These are phyloP conservation scores for Globisporangium lucens DNA, from an alignment of 352 stramenopile species.

Conservation along the genomic window DNA sequence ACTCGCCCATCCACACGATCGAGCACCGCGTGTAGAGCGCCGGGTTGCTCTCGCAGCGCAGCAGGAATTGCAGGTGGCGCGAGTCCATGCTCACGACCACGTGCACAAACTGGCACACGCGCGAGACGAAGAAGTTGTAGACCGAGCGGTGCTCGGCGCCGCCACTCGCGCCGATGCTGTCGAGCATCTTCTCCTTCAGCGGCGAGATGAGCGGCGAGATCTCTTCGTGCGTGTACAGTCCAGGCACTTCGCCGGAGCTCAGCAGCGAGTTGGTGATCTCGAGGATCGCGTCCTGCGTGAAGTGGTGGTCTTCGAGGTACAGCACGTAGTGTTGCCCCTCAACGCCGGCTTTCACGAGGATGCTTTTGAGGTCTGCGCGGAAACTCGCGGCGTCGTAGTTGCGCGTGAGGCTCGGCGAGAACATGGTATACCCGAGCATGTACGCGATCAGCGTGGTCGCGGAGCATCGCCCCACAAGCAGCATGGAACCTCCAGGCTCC, in stretches of 20 bases:
- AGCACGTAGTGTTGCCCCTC: constrained; percentile 86
- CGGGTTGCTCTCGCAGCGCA: constrained; percentile 92
- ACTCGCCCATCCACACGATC: constrained; percentile 94
- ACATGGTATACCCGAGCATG: constrained; percentile 88
- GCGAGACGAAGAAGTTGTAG: constrained; percentile 93
- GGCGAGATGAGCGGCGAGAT: constrained; percentile 89
- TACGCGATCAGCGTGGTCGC: constrained; percentile 84
- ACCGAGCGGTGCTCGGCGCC: constrained; percentile 69
- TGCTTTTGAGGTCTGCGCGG: constrained; percentile 84
- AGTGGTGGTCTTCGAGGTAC: constrained; percentile 93
- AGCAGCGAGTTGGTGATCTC: constrained; percentile 92
- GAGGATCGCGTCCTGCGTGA: constrained; percentile 86
- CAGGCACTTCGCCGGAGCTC: constrained; percentile 90
- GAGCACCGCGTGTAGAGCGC: constrained; percentile 90
- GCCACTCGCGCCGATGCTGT: constrained; percentile 52
- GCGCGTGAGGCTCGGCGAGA: constrained; percentile 75
- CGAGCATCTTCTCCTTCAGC: constrained; percentile 89
- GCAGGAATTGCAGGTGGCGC: constrained; percentile 65
- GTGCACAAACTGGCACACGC: constrained; percentile 89
- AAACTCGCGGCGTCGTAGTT: constrained; percentile 78
- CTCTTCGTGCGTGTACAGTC: constrained; percentile 93
- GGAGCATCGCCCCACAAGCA: constrained; percentile 88
- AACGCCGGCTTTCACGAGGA: constrained; percentile 82
- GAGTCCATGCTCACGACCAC: constrained; percentile 81
- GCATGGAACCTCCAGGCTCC: constrained; percentile 79